Evolutionary conservation across 2,329 filamentous ascomycete genomes (phyloP), one percentile per base, ranked within the genome.

Genomic region (Emmonsia crescens): DNA sequence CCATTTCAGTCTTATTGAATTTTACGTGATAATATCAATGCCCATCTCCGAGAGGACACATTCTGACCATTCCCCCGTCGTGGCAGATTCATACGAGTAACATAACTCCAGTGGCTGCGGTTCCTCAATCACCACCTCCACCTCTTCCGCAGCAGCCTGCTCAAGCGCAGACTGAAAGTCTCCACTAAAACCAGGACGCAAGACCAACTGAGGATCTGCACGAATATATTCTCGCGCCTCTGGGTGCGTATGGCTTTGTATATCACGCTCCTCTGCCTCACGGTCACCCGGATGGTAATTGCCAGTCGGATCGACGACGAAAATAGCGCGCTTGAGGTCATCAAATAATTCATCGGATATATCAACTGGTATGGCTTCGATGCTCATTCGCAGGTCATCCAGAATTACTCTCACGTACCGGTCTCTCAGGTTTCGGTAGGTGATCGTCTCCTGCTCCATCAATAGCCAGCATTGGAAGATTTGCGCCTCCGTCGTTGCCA

Each of bases 261-360:
- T 40, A 40, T 71, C 69, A 36, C 66, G 58, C 49, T 64, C 64
- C 63, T 72, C 71, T 5, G 68, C 68, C 49, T 62, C 62, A 1
- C 64, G 58, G 31, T 72, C 70, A 4, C 69, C 71, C 1, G 70
- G 71, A 60, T 73, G 70, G 54, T 73, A 73, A 33, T 73, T 68
- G 51, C 71, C 69, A 8, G 61, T 65, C 12, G 66, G 62, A 46
- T 73, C 69, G 31, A 73, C 61, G 5, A 66, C 68, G 57, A 73
- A 73, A 8, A 73, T 63, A 1, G 68, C 70, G 21, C 71, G 68
- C 63, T 72, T 73, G 63, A 73, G 61, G 42, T 71, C 70, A 52
- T 68, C 67, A 27, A 69, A 71, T 21, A 71, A 63, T 9, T 67
- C 64, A 51, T 73, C 65, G 16, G 61, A 62, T 12, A 73, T 68